Percentiles rank a stretch among this genome's conserved stretches.
Conservation (phyloP, 1,284 basidiomycete species). For the Irpex lacteus region DNA sequence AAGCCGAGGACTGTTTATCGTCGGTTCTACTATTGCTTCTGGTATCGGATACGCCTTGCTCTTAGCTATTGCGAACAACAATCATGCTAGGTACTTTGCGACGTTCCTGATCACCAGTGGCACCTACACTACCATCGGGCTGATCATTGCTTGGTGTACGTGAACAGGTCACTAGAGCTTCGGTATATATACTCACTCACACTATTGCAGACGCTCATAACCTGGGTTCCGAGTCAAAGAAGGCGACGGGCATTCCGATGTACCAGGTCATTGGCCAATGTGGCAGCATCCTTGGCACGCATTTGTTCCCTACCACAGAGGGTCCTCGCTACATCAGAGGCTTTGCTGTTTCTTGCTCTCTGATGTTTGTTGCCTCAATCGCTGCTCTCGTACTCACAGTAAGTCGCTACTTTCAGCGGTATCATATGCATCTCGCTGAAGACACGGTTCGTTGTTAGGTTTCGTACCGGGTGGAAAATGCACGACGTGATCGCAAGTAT, state of each 20-base stretch:
- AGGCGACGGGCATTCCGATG: slow-evolving; percentile 70
- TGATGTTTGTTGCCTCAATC: slow-evolving; percentile 57
- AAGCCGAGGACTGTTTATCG: slow-evolving; percentile 63
- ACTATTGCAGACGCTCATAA: slow-evolving; percentile 38
- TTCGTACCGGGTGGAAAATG: slow-evolving; percentile 64
- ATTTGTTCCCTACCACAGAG: slow-evolving; percentile 64
- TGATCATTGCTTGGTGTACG: slow-evolving; percentile 74
- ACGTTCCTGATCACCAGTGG: slow-evolving; percentile 69
- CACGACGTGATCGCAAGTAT: slow-evolving; percentile 48
- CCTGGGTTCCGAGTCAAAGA: slow-evolving; percentile 75
- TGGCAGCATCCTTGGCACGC: slow-evolving; percentile 70
- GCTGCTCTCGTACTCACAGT: slow-evolving; percentile 55
- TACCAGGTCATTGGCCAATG: slow-evolving; percentile 76
- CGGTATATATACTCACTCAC: too few relatives aligned
- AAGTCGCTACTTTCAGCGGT: slow-evolving; percentile 17
- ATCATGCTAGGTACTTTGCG: slow-evolving; percentile 61
- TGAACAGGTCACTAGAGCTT: slow-evolving; percentile 3
- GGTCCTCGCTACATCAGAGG: slow-evolving; percentile 64
- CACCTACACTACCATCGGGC: slow-evolving; percentile 65
- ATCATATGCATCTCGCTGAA: background rate
- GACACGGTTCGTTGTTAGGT: slow-evolving; percentile 33
- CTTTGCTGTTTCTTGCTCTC: slow-evolving; percentile 57
- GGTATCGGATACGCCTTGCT: slow-evolving; percentile 68
- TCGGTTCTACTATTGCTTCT: slow-evolving; percentile 45
- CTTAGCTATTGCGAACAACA: slow-evolving; percentile 40